A percentile compares a stretch with the other conserved stretches of the same genome.
Conservation (phyloP, 345 rosid genomes). For the Arabidopsis suecica region DNA sequence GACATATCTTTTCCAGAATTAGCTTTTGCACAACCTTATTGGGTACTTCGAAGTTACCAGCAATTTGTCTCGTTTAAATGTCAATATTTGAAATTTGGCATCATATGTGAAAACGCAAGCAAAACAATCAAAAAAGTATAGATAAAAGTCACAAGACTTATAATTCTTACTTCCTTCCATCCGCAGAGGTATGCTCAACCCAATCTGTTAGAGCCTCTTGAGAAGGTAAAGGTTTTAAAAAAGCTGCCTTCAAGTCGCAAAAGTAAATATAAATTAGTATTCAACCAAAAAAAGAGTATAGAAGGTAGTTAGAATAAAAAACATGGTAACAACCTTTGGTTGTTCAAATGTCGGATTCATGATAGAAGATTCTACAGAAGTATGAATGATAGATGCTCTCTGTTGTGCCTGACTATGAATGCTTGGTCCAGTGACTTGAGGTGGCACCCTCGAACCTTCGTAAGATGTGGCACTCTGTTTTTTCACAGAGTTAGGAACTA, state of each 20-base stretch:
- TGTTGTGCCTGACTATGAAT: slow-evolving; percentile 62
- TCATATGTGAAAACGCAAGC: slow-evolving; percentile 18
- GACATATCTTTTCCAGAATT: not conserved
- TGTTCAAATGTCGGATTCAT: slow-evolving; percentile 56
- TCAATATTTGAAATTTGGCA: slow-evolving; percentile 23
- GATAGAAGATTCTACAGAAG: slow-evolving; percentile 48
- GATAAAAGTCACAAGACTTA: not conserved
- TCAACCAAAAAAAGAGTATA: slow-evolving; percentile 26
- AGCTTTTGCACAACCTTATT: not conserved
- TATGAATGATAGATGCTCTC: slow-evolving; percentile 52
- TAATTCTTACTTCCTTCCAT: slow-evolving; percentile 76
- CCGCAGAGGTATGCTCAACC: slow-evolving; percentile 83
- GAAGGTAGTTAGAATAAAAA: slow-evolving; percentile 19
- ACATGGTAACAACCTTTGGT: slow-evolving; percentile 44
- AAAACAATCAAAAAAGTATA: slow-evolving; percentile 9
- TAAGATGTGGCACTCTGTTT: slow-evolving; percentile 71
- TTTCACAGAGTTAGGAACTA: slow-evolving; percentile 27
- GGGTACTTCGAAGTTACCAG: not conserved
- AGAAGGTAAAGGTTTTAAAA: slow-evolving; percentile 46
- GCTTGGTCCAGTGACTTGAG: slow-evolving; percentile 58
- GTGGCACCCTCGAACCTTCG: slow-evolving; percentile 57
- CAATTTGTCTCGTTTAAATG: not conserved
- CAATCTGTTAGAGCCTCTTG: slow-evolving; percentile 65
- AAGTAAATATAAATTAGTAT: slow-evolving; percentile 16
- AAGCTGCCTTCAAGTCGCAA: slow-evolving; percentile 35